These are phyloP conservation scores for Penicillium paneum DNA, from an alignment of 2,329 filamentous ascomycete species.

Conservation along the genomic window DNA sequence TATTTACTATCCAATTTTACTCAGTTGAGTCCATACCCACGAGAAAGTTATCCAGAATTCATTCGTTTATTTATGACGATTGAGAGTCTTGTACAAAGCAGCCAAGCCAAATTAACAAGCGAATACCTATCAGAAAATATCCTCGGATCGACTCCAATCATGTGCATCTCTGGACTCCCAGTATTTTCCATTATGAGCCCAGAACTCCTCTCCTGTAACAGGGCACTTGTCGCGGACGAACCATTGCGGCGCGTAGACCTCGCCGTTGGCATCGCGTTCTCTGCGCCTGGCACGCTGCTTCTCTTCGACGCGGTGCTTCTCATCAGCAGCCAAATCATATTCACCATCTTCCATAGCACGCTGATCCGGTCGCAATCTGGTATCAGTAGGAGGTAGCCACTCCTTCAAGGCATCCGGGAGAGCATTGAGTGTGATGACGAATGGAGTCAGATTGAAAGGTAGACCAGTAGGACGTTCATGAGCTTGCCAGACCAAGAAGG, in stretches of 20 bases:
- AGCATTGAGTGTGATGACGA: conserved; percentile 91
- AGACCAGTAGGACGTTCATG: conserved; percentile 76
- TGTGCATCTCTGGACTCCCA: conserved; percentile 66
- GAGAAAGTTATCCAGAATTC: background rate
- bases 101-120: background rate
- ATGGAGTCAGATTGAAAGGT: conserved; percentile 95
- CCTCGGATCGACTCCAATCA: conserved; percentile 70
- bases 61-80: conserved; percentile 15
- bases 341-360: conserved; percentile 98
- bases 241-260: conserved; percentile 82
- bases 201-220: conserved; percentile 82
- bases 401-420: conserved; percentile 76
- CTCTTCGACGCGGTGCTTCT: conserved; percentile 94
- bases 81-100: conserved; percentile 14
- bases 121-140: conserved; percentile 58
- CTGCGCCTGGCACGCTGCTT: conserved; percentile 76
- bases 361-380: conserved; percentile 88
- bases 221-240: conserved; percentile 71
- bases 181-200: conserved; percentile 85
- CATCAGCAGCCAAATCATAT: conserved; percentile 86
- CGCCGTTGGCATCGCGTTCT: conserved; percentile 69
- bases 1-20: background rate
- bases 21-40: background rate
- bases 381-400: conserved; percentile 86
- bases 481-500: conserved; percentile 90